Percentiles rank a stretch among this genome's conserved stretches.
These are phyloP conservation scores for Chlorociboria aeruginascens DNA, from an alignment of 495 filamentous ascomycete species.

Conservation along the genomic window DNA sequence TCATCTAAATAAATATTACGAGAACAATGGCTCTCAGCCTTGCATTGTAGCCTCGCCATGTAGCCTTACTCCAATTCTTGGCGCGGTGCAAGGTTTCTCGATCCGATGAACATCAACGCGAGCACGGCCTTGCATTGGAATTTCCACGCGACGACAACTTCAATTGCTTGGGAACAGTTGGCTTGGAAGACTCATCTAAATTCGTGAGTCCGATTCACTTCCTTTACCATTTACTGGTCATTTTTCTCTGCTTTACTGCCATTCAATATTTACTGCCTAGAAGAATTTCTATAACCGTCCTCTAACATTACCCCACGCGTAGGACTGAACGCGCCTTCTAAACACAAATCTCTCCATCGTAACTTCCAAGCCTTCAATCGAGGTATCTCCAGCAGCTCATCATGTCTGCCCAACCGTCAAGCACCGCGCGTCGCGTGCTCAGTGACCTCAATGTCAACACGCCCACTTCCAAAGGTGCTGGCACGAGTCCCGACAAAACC, in stretches of 20 bases:
- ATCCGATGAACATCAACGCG: slow-evolving; percentile 21
- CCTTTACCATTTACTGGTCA: not conserved
- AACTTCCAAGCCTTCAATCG: not conserved
- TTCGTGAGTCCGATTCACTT: not conserved
- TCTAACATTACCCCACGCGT: not conserved
- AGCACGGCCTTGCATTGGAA: not conserved
- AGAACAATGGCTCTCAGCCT: not conserved
- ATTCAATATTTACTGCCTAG: too few species aligned
- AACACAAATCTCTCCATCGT: not conserved
- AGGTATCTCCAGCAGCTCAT: not conserved
- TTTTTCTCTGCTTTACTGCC: not conserved
- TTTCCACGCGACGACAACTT: not conserved
- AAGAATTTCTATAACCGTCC: too few species aligned
- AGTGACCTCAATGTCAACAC: slow-evolving; percentile 30
- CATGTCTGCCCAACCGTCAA: slow-evolving; percentile 19
- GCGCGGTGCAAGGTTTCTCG: slow-evolving; percentile 2
- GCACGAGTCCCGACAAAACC: not conserved
- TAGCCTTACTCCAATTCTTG: not conserved
- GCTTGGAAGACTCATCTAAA: too few species aligned
- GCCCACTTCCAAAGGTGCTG: not conserved
- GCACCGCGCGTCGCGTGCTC: slow-evolving; percentile 33
- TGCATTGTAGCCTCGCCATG: not conserved
- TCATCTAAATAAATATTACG: too few species aligned
- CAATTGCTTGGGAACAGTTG: too few species aligned
- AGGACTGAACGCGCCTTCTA: not conserved